Evolutionary conservation across 768 basidiomycete species (phyloP), one percentile per base, ranked within the genome.

Genomic region (Amanita pseudoporphyria): DNA sequence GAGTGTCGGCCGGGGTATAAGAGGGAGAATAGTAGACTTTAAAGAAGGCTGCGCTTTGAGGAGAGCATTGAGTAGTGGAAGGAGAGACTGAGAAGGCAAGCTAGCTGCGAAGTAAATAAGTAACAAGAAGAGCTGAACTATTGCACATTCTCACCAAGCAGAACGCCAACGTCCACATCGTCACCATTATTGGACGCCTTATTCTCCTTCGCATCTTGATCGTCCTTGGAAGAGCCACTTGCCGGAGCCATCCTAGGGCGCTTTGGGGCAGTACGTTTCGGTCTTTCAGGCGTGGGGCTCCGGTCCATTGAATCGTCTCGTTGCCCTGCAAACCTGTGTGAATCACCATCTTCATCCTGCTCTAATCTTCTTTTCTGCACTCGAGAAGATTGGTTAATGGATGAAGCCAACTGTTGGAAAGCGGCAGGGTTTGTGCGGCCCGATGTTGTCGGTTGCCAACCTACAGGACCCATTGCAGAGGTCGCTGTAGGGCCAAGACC

Each of bases 1-100:
- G 51, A 90, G 68, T 1, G 87, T 84, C 12, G 89, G 89, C n/a
- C 86, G 79, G 45, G 89, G 89, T 59, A 92, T 88, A 32, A 92
- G 70, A 28, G 82, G 80, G 32, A 92, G 66, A 49, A 92, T 75
- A 7, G 76, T 65, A 2, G 80, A 72, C 63, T 87, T 92, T 42
- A 92, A 68, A 3, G 76, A 70, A 0, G 89, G 89, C 54, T 89
- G 80, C 1, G 71, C 64, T 51, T 73, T 71, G 21, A 92, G 67
- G 49, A 92, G 68, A 9, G 86, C 76, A 22, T 74, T 82, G 18
- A 92, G 65, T 33, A 91, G 69, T 2, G 87, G 85, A 24, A 91
- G 68, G 14, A 88, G 71, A 9, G 87, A 84, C 61, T 88, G 79
- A 3, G 82, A 70, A 38, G 89, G 89, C 43, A 92, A 70, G 59